Conservation (phyloP, 169 alveolate genomes). For the Sarcocystis neurona region DNA sequence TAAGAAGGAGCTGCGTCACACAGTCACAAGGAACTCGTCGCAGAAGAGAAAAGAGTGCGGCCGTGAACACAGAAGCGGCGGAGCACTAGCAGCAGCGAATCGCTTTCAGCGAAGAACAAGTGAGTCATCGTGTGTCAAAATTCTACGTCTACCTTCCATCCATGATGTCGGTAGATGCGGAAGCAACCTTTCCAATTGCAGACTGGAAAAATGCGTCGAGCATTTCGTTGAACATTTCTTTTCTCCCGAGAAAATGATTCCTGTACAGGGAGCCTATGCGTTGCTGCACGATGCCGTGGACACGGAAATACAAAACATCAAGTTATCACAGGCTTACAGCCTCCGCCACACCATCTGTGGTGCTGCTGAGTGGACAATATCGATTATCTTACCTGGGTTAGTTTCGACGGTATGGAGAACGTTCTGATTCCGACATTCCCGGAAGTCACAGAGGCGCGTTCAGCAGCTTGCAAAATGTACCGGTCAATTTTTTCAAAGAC, state of each 20-base stretch:
- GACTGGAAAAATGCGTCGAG: constrained; percentile 38
- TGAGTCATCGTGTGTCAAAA: too few species aligned
- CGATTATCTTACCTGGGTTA: constrained; percentile 16
- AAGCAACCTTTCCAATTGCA: constrained; percentile 42
- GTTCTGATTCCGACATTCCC: constrained; percentile 11
- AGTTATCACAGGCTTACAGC: too few species aligned
- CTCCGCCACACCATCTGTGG: too few species aligned
- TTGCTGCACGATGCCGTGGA: neutral
- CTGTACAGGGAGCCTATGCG: constrained; percentile 12
- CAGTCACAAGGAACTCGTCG: neutral
- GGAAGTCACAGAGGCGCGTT: constrained; percentile 26
- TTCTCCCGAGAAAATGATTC: neutral
- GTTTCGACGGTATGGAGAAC: constrained; percentile 30
- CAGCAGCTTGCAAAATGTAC: constrained; percentile 44
- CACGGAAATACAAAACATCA: too few species aligned
- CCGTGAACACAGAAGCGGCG: too few species aligned
- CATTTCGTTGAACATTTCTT: constrained; percentile 20
- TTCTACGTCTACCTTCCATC: neutral
- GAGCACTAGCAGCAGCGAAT: neutral
- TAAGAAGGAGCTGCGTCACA: constrained; percentile 26
- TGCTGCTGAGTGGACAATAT: too few species aligned
- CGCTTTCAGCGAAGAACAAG: neutral
- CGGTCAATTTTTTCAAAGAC: constrained; percentile 45
- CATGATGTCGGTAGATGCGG: constrained; percentile 51
- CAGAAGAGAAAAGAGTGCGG: neutral